A percentile compares a stretch with the other conserved stretches of the same genome.
These are phyloP conservation scores for Irpex rosettiformis DNA, from an alignment of 1,284 basidiomycete genomes.

Conservation along the genomic window DNA sequence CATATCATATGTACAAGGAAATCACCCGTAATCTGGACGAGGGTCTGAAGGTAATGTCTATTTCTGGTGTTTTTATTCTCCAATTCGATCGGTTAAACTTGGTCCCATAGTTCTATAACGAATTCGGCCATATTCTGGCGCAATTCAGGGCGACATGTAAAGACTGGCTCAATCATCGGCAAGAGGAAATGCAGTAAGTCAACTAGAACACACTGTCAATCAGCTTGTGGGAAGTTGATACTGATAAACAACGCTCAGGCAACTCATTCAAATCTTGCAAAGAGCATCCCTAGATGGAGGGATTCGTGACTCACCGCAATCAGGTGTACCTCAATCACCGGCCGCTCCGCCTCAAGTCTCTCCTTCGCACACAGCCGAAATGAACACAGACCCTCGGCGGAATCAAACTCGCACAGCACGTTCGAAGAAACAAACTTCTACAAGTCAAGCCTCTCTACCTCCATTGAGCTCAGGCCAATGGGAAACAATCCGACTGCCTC, in stretches of 20 bases:
- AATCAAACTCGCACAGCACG: slow-evolving; percentile 2
- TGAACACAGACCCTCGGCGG: not conserved
- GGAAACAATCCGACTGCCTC: slow-evolving; percentile 38
- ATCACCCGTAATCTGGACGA: slow-evolving; percentile 84
- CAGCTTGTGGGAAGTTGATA: not conserved
- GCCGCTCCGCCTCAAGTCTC: not conserved
- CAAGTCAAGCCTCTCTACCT: slow-evolving; percentile 33
- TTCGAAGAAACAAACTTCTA: slow-evolving; percentile 4
- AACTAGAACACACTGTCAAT: not conserved
- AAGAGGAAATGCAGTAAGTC: slow-evolving; percentile 54
- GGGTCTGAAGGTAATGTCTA: slow-evolving; percentile 67
- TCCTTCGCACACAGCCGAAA: not conserved
- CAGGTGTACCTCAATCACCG: not conserved
- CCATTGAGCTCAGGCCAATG: slow-evolving; percentile 47
- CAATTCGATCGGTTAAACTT: not conserved
- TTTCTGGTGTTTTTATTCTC: not conserved
- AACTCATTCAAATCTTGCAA: slow-evolving; percentile 22
- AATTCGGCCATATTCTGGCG: slow-evolving; percentile 65
- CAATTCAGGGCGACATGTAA: slow-evolving; percentile 77
- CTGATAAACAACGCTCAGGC: slow-evolving; percentile 15
- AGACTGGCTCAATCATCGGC: slow-evolving; percentile 68
- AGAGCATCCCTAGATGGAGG: slow-evolving; percentile 17
- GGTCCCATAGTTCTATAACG: slow-evolving; percentile 75
- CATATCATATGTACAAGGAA: slow-evolving; percentile 88
- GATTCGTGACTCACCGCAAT: not conserved